Conservation (phyloP, 2,329 filamentous ascomycete species). For the Paecilomyces fulvus region DNA sequence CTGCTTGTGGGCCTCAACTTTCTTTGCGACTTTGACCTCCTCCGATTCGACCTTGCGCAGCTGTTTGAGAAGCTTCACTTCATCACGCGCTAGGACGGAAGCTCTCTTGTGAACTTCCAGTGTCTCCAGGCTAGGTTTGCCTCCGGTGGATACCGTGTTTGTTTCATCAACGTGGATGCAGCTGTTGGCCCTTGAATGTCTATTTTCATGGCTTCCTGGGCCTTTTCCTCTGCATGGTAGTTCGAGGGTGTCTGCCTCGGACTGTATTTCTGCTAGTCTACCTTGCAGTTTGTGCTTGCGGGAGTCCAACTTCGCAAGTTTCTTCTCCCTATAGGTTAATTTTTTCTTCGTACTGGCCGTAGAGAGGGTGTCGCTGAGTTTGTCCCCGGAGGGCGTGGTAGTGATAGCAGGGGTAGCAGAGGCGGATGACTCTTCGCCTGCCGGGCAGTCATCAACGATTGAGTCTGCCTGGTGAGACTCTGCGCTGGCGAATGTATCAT, state of each 20-base stretch:
- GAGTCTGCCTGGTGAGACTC: constrained; percentile 12
- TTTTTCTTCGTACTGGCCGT: constrained; percentile 20
- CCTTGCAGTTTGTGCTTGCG: constrained; percentile 31
- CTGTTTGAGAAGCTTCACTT: constrained; percentile 29
- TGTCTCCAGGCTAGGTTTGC: constrained; percentile 11
- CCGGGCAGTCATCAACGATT: background rate
- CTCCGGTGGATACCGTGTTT: background rate
- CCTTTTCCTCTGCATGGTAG: constrained; percentile 2
- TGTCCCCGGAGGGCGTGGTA: background rate
- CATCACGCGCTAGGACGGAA: constrained; percentile 21
- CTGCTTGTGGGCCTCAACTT: constrained; percentile 29
- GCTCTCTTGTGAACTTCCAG: constrained; percentile 21
- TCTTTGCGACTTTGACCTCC: constrained; percentile 32
- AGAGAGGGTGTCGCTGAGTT: background rate
- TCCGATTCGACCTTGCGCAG: constrained; percentile 35
- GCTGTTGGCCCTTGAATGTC: constrained; percentile 3
- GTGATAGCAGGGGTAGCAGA: background rate
- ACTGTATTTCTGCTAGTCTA: constrained; percentile 27
- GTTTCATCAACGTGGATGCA: background rate
- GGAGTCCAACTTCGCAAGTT: constrained; percentile 35
- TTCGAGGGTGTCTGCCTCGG: constrained; percentile 24
- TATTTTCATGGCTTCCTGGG: constrained; percentile 5
- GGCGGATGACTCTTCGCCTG: background rate
- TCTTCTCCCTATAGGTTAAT: constrained; percentile 31
- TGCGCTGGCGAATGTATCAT: constrained; percentile 20